These are phyloP conservation scores for Maudiozyma bulderi DNA, from an alignment of 805 yeast species.

Conservation along the genomic window DNA sequence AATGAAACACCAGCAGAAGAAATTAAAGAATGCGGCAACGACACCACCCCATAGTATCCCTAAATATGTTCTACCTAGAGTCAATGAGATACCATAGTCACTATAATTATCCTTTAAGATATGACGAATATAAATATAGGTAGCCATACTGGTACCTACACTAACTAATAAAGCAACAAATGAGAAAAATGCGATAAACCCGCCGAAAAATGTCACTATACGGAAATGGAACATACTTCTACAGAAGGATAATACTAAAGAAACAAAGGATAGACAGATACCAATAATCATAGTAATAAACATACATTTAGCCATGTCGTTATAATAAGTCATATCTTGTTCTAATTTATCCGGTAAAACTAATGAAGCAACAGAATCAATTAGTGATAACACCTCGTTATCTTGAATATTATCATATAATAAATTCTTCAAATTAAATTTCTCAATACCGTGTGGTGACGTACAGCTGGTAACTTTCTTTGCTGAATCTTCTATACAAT, in stretches of 20 bases:
- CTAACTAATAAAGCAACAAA: conserved; percentile 32
- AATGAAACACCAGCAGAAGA: conserved; percentile 31
- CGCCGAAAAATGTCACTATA: conserved; percentile 39
- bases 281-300: conserved; percentile 46
- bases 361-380: conserved; percentile 26
- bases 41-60: conserved; percentile 60
- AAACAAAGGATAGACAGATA: conserved; percentile 35
- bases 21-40: conserved; percentile 36
- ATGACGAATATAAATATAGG: conserved; percentile 39
- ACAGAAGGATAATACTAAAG: conserved; percentile 29
- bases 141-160: conserved; percentile 55
- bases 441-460: conserved; percentile 23
- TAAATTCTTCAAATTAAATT: conserved; percentile 18
- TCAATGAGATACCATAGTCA: conserved; percentile 47
- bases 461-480: conserved; percentile 19
- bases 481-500: conserved; percentile 39
- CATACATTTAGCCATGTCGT: conserved; percentile 45
- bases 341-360: conserved; percentile 47
- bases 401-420: conserved; percentile 23
- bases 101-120: conserved; percentile 41
- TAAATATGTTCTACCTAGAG: conserved; percentile 41
- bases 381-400: conserved; percentile 12
- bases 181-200: conserved; percentile 36
- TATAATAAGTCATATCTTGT: conserved; percentile 36
- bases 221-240: conserved; percentile 34